Evolutionary conservation across 345 rosid genomes (phyloP), one percentile per base, ranked within the genome.

Genomic region (Heritiera littoralis): DNA sequence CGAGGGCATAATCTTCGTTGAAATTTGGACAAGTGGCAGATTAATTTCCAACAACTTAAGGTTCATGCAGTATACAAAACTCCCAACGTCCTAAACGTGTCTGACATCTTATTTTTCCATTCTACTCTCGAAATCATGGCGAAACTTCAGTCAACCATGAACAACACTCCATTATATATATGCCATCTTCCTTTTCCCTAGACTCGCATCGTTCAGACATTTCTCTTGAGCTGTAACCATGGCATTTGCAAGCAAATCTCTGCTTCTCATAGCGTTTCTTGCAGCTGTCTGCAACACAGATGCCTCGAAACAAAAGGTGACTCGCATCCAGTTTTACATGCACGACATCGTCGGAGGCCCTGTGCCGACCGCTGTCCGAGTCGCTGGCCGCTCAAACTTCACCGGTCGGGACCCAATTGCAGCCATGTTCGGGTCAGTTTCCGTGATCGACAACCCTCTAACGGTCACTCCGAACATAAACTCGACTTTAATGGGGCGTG

Each of bases 311-410:
- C 28, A 66, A 15, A 38, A 80, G 52, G 52, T 43, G 54, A 77
- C 87, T 61, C 77, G 58, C n/a, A 43, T 86, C 56, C 80, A 86
- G 18, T 86, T 84, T 81, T 84, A 86, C 87, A 86, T 86, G 89
- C 89, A 86, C 1, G 86, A 86, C 60, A 67, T 82, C 54, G 81
- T 82, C 0, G 66, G 81, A 8, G 86, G 87, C 1, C 80, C 84
- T 2, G 55, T 79, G 6, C 80, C 81, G 0, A 84, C 87, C 0
- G 83, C 86, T 0, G 72, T 82, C 45, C 81, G 43, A 6, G 86
- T 86, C 0, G 86, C 86, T 0, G 66, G 83, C 52, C 73, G 74
- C 13, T 66, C 79, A n/a, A 84, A 82, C 77, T 84, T 73, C 81
- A 80, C 85, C 3, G 55, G 85, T 74, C 60, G 66, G 6, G 80